These are phyloP conservation scores for Kalanchoe fedtschenkoi DNA, from an alignment of 164 flowering plant species.

Conservation along the genomic window DNA sequence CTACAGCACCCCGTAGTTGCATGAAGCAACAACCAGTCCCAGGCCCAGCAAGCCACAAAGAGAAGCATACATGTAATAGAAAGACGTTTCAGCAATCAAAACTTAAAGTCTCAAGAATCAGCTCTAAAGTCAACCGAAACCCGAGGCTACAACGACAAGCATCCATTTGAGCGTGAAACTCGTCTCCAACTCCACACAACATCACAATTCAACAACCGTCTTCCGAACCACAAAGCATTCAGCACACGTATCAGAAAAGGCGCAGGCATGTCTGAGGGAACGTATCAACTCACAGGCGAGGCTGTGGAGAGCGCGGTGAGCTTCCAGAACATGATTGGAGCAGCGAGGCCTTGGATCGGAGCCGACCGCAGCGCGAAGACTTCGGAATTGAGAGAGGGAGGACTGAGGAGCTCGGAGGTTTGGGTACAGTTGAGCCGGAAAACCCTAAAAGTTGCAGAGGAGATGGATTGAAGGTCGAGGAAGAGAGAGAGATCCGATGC, in stretches of 20 bases:
- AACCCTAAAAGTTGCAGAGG: conserved; percentile 22
- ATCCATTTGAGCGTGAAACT: too few species aligned
- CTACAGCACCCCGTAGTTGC: neutral
- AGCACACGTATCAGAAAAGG: neutral
- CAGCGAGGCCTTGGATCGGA: neutral
- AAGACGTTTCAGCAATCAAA: too few species aligned
- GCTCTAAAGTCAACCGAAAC: too few species aligned
- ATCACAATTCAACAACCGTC: neutral
- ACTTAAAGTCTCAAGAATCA: too few species aligned
- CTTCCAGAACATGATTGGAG: conserved; percentile 77
- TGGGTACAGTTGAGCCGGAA: conserved; percentile 9
- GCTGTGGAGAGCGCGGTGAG: conserved; percentile 71
- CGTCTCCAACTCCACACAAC: neutral
- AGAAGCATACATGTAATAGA: too few species aligned
- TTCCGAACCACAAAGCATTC: neutral
- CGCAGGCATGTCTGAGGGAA: neutral
- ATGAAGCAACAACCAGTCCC: too few species aligned
- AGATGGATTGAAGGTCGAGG: conserved; percentile 1
- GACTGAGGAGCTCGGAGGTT: neutral
- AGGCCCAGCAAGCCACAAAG: too few species aligned
- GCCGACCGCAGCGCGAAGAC: neutral
- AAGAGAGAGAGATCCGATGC: conserved; percentile 11
- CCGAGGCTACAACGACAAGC: too few species aligned
- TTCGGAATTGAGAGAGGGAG: neutral
- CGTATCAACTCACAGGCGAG: conserved; percentile 58